Evolutionary conservation across 148 eudicot species (phyloP), one percentile per base, ranked within the genome.

Genomic region (Simmondsia chinensis): DNA sequence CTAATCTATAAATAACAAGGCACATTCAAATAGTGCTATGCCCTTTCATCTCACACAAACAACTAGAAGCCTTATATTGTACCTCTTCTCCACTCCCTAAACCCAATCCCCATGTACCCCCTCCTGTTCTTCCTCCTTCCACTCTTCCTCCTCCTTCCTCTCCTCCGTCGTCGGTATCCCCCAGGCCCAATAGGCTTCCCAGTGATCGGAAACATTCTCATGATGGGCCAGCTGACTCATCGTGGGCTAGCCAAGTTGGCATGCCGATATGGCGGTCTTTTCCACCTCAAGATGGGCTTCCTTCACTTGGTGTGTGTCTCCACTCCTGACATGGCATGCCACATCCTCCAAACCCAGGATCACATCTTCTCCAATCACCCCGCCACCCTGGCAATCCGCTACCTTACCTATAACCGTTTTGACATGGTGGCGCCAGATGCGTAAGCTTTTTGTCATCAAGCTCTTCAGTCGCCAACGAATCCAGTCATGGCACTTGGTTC

Each of bases 381-480:
- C 2, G 82, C 82, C 4, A 74, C 85, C 3, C 55, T 82, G 39
- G 83, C 84, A 14, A 82, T 77, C 19, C 46, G 65, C 29, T 82
- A 82, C 68, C 60, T 82, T 3, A 82, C 79, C 6, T 82, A 82
- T 49, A 59, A 82, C 41, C 51, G 79, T 4, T 82, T 79, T 22
- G 93, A 82, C 66, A 77, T 82, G 93, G 93, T 82, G 93, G 93
- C 93, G 93, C 7, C 93, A 82, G 56, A 77, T 82, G 93, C 74
- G 93, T 4, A 82, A 82, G 43, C 71, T 82, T 11, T 74, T 79
- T 38, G 93, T 82, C 57, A 82, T 82, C 82, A 80, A 80, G 45
- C 56, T 82, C 4, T 82, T 82, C 43, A 74, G 82, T 65, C 70
- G 91, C 0, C 74, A 69, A 16, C 67, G 91, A 37, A 79, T 79